Evolutionary conservation across 257 asterid genomes (phyloP), one percentile per base, ranked within the genome.

Genomic region (Eustoma russellianum): DNA sequence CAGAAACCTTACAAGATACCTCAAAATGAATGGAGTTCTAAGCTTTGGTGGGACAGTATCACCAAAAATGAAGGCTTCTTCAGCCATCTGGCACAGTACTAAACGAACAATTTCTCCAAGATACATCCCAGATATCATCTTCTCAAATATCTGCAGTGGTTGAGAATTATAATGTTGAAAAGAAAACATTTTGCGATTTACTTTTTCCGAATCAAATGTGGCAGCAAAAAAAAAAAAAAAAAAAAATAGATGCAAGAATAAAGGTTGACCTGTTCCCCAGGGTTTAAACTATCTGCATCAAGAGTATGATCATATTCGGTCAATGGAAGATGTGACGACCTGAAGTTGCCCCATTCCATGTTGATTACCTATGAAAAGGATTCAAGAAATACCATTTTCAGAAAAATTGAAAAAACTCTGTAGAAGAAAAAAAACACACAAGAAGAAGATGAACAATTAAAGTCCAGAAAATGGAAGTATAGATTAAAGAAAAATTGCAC

Each of bases 261-360:
- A 34, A 14, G 41, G 16, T 18, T 60, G 8, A 84, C 96, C 94
- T 87, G 98, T 65, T 91, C 97, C 13, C 95, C 95, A 5, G 98
- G 97, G 68, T 91, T 87, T 40, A 85, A 73, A 67, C 95, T 87
- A 59, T 84, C 97, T 48, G 74, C 77, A 70, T 91, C 97, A 18
- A 91, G 84, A 58, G 67, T 66, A 51, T 70, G 78, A 61, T 91
- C 98, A 56, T 80, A 88, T 64, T 79, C 86, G 9, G 98, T 82
- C 38, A 85, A 70, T 15, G 97, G 95, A 66, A 91, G 83, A 77
- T 85, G 95, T 16, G 96, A 77, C 13, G 95, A 87, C 45, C 74
- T 77, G 61, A 91, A 87, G 56, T 85, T 87, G 52, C 98, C 98
- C 97, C 98, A 91, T 69, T 91, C 98, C 94, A 82, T 82, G 83